These are phyloP conservation scores for Zangia roseola DNA, from an alignment of 768 basidiomycete species.

Conservation along the genomic window DNA sequence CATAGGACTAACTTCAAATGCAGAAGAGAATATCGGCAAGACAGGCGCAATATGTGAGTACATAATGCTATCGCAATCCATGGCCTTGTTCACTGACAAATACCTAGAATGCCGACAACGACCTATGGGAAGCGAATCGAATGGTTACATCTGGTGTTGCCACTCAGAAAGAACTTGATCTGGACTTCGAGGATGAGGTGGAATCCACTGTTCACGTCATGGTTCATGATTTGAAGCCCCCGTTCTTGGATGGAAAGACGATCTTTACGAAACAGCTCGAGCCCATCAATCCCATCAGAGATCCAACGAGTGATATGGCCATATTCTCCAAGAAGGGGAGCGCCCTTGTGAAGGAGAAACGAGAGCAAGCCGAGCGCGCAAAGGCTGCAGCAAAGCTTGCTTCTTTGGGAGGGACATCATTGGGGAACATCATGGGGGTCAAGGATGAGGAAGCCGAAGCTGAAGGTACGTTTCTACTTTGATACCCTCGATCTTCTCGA, in stretches of 20 bases:
- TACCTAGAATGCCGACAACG: conserved; percentile 90
- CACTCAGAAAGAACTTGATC: conserved; percentile 80
- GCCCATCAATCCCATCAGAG: conserved; percentile 94
- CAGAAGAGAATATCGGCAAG: conserved; percentile 89
- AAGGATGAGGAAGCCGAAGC: conserved; percentile 93
- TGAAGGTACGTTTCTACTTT: conserved; percentile 61
- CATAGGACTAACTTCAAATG: conserved; percentile 16
- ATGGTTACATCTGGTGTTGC: conserved; percentile 96
- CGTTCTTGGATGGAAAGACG: conserved; percentile 94
- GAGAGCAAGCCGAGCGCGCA: conserved; percentile 93
- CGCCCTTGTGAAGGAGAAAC: conserved; percentile 88
- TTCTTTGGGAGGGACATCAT: conserved; percentile 82
- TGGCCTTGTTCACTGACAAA: conserved; percentile 17
- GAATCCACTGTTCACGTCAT: conserved; percentile 97
- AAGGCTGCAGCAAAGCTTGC: conserved; percentile 97
- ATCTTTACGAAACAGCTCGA: conserved; percentile 97
- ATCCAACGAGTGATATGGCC: conserved; percentile 92
- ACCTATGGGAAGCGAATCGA: conserved; percentile 97
- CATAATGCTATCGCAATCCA: not conserved
- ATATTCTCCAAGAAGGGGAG: conserved; percentile 97
- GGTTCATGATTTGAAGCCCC: conserved; percentile 95
- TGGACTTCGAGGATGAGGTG: conserved; percentile 95
- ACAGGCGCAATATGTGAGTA: conserved; percentile 91
- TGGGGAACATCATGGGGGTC: conserved; percentile 99
- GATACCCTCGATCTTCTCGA: conserved; percentile 36